Evolutionary conservation across 495 filamentous ascomycete species (phyloP).

Genomic region (Penicillium maclennaniae): DNA sequence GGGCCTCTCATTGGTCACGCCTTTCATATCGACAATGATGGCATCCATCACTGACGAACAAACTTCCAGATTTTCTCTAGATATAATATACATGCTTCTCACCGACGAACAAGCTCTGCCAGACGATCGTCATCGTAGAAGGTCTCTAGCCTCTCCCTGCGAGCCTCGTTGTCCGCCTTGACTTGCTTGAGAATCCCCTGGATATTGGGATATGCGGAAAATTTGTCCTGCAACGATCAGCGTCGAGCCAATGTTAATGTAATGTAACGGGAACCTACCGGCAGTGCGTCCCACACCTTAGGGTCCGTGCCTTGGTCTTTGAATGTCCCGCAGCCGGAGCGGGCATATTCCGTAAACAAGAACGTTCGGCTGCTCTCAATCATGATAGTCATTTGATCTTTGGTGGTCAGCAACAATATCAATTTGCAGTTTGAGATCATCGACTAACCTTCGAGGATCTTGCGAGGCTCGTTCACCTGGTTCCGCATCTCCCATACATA

Average conservation of each 20-base stretch:
- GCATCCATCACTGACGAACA: constrained; percentile 2
- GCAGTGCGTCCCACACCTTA: constrained; percentile 39
- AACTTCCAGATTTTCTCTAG: background rate
- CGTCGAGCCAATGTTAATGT: background rate
- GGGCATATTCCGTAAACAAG: constrained; percentile 40
- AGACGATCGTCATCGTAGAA: constrained; percentile 30
- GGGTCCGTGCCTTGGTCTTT: constrained; percentile 38
- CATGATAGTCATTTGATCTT: constrained; percentile 32
- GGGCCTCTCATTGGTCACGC: constrained; percentile 1
- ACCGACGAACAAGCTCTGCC: constrained; percentile 14
- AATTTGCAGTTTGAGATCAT: background rate
- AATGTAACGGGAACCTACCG: constrained; percentile 16
- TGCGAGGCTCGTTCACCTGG: constrained; percentile 38
- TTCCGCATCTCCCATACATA: constrained; percentile 40
- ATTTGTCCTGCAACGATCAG: constrained; percentile 28
- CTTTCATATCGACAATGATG: constrained; percentile 3
- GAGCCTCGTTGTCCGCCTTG: constrained; percentile 31
- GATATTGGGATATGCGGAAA: constrained; percentile 36
- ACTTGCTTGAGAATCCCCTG: constrained; percentile 30
- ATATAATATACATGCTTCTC: background rate
- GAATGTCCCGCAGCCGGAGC: constrained; percentile 32
- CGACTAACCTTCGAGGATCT: constrained; percentile 33
- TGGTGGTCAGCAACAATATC: background rate
- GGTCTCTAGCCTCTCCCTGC: constrained; percentile 19
- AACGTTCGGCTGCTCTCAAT: constrained; percentile 40